Evolutionary conservation across 805 yeast species (phyloP), one percentile per base, ranked within the genome.

Genomic region (Sugiyamaella floridensis): DNA sequence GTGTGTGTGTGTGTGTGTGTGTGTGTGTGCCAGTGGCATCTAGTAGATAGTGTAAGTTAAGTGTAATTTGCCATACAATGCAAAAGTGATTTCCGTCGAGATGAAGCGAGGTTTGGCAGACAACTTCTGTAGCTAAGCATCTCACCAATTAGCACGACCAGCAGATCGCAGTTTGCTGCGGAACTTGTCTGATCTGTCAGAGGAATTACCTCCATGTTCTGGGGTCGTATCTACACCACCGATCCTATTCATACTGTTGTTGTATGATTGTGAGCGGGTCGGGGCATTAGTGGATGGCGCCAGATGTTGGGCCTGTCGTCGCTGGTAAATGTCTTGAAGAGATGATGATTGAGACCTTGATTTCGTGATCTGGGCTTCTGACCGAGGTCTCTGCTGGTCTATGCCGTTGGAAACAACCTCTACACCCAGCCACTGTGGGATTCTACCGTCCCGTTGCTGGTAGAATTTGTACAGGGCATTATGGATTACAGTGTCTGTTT

Each of bases 391-490:
- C 12, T 20, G 34, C 52, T 44, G n/a, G 15, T 26, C 16, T 16
- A 20, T 26, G n/a, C 49, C 48, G 29, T 29, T 16, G 9, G 51
- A 22, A 20, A 28, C 37, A 41, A 19, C 48, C 18, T 56, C 60
- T 14, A 58, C 57, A 14, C 60, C 64, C 14, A 68, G 63, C 72
- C 72, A 68, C 10, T 47, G 48, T 4, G 72, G 72, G 15, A 61
- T 49, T 12, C 54, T 59, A 22, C 56, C 60, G 11, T 53, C 52
- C 42, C 53, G 56, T n/a, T 56, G 60, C 47, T 65, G 55, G 55
- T 76, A 76, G 60, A 63, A 73, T 48, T 68, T 66, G 10, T 74
- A 71, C 45, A 76, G 55, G 1, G 79, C 74, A 53, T 76, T 70
- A 54, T 75, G 76, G 4, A 77, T 67, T 7, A 75, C 67, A 0